phyloP scores from a whole-genome alignment of 768 basidiomycete species.

The Baorangia bicolor region DNA sequence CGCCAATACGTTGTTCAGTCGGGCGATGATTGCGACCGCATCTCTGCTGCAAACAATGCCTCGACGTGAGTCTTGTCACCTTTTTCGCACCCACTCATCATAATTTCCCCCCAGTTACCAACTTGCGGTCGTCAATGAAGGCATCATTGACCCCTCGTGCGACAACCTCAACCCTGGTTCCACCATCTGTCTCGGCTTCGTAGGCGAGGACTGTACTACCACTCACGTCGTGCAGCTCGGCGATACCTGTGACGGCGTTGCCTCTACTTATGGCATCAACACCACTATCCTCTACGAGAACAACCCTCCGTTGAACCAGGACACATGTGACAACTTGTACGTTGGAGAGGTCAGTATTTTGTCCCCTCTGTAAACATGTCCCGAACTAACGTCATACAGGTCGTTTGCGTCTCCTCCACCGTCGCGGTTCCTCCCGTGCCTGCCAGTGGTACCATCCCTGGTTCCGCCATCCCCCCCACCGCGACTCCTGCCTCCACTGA shows the following conservation, averaged over 20 bases:
- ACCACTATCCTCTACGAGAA: conserved; percentile 54
- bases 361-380: not conserved
- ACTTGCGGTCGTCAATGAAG: conserved; percentile 60
- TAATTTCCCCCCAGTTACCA: conserved; percentile 66
- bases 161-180: conserved; percentile 53
- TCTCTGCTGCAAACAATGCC: conserved; percentile 60
- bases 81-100: not conserved
- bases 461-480: conserved; percentile 34
- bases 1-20: conserved; percentile 58
- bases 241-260: conserved; percentile 61
- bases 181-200: conserved; percentile 60
- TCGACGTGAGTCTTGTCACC: conserved; percentile 52
- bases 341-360: conserved; percentile 61
- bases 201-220: conserved; percentile 57
- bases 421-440: conserved; percentile 46
- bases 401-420: conserved; percentile 48
- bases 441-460: conserved; percentile 31
- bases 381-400: conserved; percentile 31
- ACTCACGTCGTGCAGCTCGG: conserved; percentile 55
- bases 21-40: conserved; percentile 70
- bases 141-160: conserved; percentile 51
- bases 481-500: conserved; percentile 29
- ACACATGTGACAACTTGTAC: conserved; percentile 69
- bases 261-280: conserved; percentile 43
- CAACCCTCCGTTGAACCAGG: conserved; percentile 69